Evolutionary conservation across 139 green algal genomes (phyloP), one percentile per base, ranked within the genome.

Genomic region (Volvox africanus): DNA sequence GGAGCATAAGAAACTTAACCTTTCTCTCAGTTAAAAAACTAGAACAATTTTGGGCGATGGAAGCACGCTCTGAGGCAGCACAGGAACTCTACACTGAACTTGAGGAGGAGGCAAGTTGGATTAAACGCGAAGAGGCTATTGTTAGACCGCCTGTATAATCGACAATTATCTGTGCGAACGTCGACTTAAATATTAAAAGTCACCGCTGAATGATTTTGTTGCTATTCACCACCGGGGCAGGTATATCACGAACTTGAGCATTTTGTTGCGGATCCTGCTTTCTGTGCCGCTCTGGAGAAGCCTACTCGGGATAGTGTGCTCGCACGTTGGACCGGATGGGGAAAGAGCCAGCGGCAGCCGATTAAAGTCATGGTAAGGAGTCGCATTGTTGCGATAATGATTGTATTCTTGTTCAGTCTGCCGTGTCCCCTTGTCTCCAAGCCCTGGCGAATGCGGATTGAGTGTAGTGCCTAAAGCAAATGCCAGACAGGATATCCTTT

Each of bases 81-180:
- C 71, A 90, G 50, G 86, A 90, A 44, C 86, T 90, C 0, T 90
- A 90, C 24, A 90, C 86, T 1, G 86, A 90, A 44, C 71, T 90
- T 21, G 86, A n/a, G 24, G 50, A 76, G 21, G 86, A 89, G n/a
- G 83, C 75, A 61, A 37, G 81, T 67, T 16, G 20, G 79, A 32
- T 55, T n/a, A n/a, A n/a, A n/a, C n/a, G 44, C 44, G 5, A 9
- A 55, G 44, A 55, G 44, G 44, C 44, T 55, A 55, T 55, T 55
- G 44, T 55, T 55, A 14, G 44, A 55, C 44, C 5, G 44, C 5
- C 9, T 55, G 9, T 9, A 9, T 55, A 5, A 55, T 55, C 5
- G 44, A 55, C 5, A 55, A 55, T 9, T 55, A 55, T 55, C 5
- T 55, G 5, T 55, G 44, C 44, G 44, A 55, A 55, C 9, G 44